Evolutionary conservation across 2,329 filamentous ascomycete species (phyloP).

Genomic region (Aureobasidium sp.): DNA sequence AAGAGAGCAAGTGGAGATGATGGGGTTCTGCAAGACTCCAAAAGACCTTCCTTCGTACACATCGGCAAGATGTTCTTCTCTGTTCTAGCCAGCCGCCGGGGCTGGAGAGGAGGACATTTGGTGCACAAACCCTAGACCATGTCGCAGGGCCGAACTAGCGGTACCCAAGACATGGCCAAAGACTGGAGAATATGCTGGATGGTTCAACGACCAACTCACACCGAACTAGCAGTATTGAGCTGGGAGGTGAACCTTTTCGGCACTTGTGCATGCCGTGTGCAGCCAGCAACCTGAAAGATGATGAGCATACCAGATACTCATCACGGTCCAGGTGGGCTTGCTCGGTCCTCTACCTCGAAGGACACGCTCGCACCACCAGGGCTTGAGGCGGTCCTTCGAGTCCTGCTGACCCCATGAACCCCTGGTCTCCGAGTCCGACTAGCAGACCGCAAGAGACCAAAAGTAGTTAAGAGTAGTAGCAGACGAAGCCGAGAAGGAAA

Average conservation of each 20-base stretch:
- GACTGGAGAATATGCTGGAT: background rate
- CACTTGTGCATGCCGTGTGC: background rate
- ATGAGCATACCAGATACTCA: background rate
- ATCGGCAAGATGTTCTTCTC: background rate
- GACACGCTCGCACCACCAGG: background rate
- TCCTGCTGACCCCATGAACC: background rate
- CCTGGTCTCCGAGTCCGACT: background rate
- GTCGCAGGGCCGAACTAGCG: background rate
- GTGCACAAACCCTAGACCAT: background rate
- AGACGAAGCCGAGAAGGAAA: background rate
- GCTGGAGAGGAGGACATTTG: background rate
- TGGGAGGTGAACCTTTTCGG: background rate
- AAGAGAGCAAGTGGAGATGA: background rate
- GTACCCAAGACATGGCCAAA: background rate
- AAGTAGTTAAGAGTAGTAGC: background rate
- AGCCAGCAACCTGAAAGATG: background rate
- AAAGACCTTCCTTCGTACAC: background rate
- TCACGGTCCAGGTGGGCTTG: background rate
- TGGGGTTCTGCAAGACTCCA: background rate
- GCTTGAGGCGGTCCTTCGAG: background rate
- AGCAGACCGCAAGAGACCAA: background rate
- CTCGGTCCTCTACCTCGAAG: background rate
- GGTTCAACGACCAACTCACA: background rate
- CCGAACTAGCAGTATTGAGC: background rate
- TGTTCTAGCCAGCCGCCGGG: conserved; percentile 1